These are phyloP conservation scores for Phycomyces nitens DNA, from an alignment of 192 early-diverging fungal species.

Conservation along the genomic window DNA sequence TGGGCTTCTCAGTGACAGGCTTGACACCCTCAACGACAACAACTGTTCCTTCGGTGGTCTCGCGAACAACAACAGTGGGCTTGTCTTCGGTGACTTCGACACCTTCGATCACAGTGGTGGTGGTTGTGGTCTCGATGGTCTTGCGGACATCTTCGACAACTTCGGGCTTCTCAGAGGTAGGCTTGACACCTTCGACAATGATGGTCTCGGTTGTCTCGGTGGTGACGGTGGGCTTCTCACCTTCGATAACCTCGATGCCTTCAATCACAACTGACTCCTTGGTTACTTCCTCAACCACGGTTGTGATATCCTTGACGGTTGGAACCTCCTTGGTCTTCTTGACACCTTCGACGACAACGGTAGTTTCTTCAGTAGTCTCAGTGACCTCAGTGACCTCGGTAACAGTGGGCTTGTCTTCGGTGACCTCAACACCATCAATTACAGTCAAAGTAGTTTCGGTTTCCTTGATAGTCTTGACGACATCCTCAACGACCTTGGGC, in stretches of 20 bases:
- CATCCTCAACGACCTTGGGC: too few species aligned
- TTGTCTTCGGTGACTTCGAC: neutral
- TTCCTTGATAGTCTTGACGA: too few species aligned
- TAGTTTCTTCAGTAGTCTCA: neutral
- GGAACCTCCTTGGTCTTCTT: too few species aligned
- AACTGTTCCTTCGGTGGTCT: too few species aligned
- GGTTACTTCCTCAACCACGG: neutral
- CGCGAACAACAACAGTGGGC: too few species aligned
- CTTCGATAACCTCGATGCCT: neutral
- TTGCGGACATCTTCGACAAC: neutral
- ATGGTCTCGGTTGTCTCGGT: neutral
- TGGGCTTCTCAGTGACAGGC: too few species aligned
- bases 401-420: too few species aligned
- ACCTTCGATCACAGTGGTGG: neutral
- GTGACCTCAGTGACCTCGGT: neutral
- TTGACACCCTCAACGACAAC: too few species aligned
- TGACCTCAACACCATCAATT: too few species aligned
- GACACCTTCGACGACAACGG: too few species aligned
- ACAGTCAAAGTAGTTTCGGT: too few species aligned
- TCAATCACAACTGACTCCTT: neutral
- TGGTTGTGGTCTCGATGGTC: too few species aligned
- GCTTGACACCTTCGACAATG: neutral
- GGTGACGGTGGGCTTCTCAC: neutral
- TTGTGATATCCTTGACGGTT: neutral
- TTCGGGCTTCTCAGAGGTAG: neutral